Evolutionary conservation across 441 rosid genomes (phyloP), one percentile per base, ranked within the genome.

Genomic region (Adansonia rubrostipa): DNA sequence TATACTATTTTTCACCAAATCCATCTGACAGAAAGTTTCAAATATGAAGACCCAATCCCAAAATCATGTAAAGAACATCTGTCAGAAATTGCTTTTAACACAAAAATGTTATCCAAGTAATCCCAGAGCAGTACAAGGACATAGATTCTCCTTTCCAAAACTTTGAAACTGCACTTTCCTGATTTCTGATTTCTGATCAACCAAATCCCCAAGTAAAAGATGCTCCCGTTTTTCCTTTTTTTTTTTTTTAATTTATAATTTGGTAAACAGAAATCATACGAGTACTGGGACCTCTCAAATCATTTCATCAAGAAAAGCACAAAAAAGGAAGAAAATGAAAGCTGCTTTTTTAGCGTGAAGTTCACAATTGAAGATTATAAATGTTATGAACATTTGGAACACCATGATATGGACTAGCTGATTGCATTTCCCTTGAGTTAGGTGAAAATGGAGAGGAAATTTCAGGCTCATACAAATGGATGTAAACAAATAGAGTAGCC

Each of bases 211-310:
- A 71, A 24, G 74, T 3, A 70, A 70, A 24, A 51, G 74, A 24
- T 24, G 47, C 74, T 71, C 61, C 58, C 17, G 28, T 15, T 62
- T 62, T 61, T 9, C 2, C 15, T 15, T 71, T 17, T 9, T 14
- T 2, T 36, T 36, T 36, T 36, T 36, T 36, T 36, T 36, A 28
- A 28, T 36, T 36, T 36, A 36, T 36, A 36, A 24, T 14, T 51
- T 13, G 24, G 5, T 40, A 19, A 56, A 73, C 51, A 19, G 13
- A 74, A 66, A 79, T 42, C 64, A 20, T 20, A 51, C 19, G 9
- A 28, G 47, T 45, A 33, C 3, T 45, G 82, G 47, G 77, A 50
- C 70, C 71, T 65, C 47, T 77, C 67, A 40, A 60, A 48, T 65
- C 60, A 40, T 40, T 6, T 15, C 75, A 17, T 5, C 6, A 3